These are phyloP conservation scores for Pseudocercospora crystallina DNA, from an alignment of 2,329 filamentous ascomycete species.

Conservation along the genomic window DNA sequence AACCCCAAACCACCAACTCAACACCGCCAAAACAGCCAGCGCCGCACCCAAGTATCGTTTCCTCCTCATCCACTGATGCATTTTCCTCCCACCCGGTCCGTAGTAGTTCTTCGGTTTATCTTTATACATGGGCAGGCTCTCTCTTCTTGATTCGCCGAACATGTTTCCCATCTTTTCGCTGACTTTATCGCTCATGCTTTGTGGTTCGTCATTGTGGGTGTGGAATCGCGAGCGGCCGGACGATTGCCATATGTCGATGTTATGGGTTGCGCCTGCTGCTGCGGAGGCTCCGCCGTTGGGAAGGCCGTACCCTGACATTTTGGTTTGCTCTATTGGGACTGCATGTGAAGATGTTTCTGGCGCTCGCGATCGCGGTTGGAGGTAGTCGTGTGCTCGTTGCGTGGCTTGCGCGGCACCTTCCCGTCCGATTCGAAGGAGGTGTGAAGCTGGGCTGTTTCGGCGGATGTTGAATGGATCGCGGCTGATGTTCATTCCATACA, in stretches of 20 bases:
- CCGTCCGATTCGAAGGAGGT: slow-evolving; percentile 6
- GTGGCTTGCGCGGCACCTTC: not conserved
- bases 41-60: slow-evolving; percentile 61
- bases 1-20: slow-evolving; percentile 69
- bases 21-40: slow-evolving; percentile 55
- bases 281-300: slow-evolving; percentile 15
- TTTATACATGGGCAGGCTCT: slow-evolving; percentile 88
- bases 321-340: slow-evolving; percentile 7
- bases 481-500: slow-evolving; percentile 41
- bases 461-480: slow-evolving; percentile 49
- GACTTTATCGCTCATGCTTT: slow-evolving; percentile 46
- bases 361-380: not conserved
- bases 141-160: slow-evolving; percentile 59
- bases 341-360: slow-evolving; percentile 4
- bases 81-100: slow-evolving; percentile 54
- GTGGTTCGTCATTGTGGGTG: slow-evolving; percentile 17
- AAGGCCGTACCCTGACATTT: slow-evolving; percentile 25
- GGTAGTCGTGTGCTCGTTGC: not conserved
- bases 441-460: slow-evolving; percentile 24
- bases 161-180: slow-evolving; percentile 64
- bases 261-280: slow-evolving; percentile 10
- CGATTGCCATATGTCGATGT: slow-evolving; percentile 15
- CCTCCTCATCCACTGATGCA: slow-evolving; percentile 44
- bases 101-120: slow-evolving; percentile 87
- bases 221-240: slow-evolving; percentile 24